phyloP scores from a whole-genome alignment of 2,329 filamentous ascomycete genomes.

The Xylariaceae sp. region DNA sequence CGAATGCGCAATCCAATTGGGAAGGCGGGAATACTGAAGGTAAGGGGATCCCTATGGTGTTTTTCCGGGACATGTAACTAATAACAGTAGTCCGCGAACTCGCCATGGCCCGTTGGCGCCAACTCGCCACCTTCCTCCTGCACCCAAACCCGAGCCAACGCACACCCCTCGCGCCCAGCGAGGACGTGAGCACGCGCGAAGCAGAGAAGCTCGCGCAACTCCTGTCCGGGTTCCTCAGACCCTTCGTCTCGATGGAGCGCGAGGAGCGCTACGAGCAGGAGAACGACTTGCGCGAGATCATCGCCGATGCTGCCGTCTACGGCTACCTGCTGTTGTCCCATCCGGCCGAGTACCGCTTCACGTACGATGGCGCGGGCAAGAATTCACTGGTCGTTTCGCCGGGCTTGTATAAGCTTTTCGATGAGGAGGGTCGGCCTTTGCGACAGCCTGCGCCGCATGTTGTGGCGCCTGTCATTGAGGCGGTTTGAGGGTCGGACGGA shows the following conservation, averaged over 20 bases:
- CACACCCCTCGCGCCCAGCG: conserved; percentile 31
- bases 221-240: conserved; percentile 33
- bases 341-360: conserved; percentile 34
- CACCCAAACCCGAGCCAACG: conserved; percentile 36
- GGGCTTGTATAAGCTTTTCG: conserved; percentile 25
- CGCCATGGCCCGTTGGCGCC: conserved; percentile 40
- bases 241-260: conserved; percentile 31
- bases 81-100: conserved; percentile 24
- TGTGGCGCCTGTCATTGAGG: conserved; percentile 18
- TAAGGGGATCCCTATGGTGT: not conserved
- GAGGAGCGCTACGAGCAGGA: conserved; percentile 32
- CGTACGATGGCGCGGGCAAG: conserved; percentile 5
- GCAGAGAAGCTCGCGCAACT: conserved; percentile 32
- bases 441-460: conserved; percentile 15
- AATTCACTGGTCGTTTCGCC: conserved; percentile 24
- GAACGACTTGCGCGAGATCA: conserved; percentile 36
- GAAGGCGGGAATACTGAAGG: conserved; percentile 29
- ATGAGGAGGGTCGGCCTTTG: conserved; percentile 22
- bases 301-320: conserved; percentile 37
- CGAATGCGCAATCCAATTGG: conserved; percentile 26
- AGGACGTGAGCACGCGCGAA: conserved; percentile 30
- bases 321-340: conserved; percentile 42
- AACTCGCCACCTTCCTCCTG: conserved; percentile 40
- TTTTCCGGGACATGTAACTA: not conserved
- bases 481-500: conserved; percentile 6